Percentiles rank a stretch among this genome's conserved stretches.
phyloP scores from a whole-genome alignment of 1,284 basidiomycete genomes.

The Moesziomyces sp. region DNA sequence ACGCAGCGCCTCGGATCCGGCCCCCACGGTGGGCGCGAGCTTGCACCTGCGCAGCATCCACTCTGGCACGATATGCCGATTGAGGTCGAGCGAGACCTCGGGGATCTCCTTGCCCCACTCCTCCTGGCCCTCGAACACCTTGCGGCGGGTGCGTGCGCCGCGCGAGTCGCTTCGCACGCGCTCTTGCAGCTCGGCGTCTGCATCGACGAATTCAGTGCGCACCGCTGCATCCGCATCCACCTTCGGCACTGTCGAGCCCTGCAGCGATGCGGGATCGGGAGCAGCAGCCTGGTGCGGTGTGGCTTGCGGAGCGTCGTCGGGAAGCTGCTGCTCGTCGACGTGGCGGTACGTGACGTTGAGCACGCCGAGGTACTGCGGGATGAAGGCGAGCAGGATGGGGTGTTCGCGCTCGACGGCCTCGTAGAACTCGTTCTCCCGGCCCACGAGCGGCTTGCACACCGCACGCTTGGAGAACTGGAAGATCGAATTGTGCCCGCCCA shows the following conservation, averaged over 20 bases:
- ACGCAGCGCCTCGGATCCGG: conserved; percentile 1
- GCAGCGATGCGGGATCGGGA: conserved; percentile 1
- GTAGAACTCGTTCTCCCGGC: conserved; percentile 96
- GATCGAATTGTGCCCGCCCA: conserved; percentile 95
- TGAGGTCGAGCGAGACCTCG: conserved; percentile 88
- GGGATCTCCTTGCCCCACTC: conserved; percentile 68
- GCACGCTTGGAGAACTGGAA: conserved; percentile 98
- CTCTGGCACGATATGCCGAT: conserved; percentile 93
- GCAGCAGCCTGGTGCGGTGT: conserved; percentile 1
- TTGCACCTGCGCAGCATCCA: conserved; percentile 75
- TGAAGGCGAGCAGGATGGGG: conserved; percentile 88
- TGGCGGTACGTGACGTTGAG: conserved; percentile 90
- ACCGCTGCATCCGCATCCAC: background rate
- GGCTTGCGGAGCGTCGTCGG: background rate
- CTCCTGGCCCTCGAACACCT: conserved; percentile 64
- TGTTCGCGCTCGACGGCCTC: conserved; percentile 93
- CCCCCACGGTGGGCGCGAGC: conserved; percentile 6
- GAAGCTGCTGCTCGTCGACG: conserved; percentile 30
- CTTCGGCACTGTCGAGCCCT: too few relatives aligned
- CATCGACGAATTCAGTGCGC: background rate
- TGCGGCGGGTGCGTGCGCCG: conserved; percentile 32
- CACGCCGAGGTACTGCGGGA: conserved; percentile 95
- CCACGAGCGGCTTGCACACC: conserved; percentile 98
- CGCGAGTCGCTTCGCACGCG: conserved; percentile 18
- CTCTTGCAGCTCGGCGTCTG: background rate